Evolutionary conservation across 257 asterid genomes (phyloP), one percentile per base, ranked within the genome.

Genomic region (Jacaranda copaia): DNA sequence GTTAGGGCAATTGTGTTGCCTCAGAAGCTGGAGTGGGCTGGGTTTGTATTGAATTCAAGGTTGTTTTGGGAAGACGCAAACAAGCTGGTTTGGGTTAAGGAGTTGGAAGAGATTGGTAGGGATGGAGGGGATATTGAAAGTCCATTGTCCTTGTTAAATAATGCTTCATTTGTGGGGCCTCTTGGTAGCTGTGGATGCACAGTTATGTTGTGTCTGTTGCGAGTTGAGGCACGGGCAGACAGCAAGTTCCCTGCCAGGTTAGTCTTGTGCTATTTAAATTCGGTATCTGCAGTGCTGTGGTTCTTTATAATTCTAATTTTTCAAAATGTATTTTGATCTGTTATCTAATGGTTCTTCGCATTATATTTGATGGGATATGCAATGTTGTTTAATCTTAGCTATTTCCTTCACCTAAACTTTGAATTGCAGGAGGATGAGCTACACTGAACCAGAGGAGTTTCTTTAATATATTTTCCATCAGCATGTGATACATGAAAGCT

Each of bases 161-260:
- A 93, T 74, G 77, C 82, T 68, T 87, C 97, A 18, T 82, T 86
- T 13, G 96, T 93, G 70, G 97, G 93, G 82, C 99, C 99, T 79
- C 98, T 96, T 42, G 98, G 99, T 75, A 89, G 88, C 75, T 93
- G 98, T 53, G 99, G 99, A 40, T 93, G 90, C 46, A 96, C 87
- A 82, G 81, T 96, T 66, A 73, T 91, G 93, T 81, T 93, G 58
- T 96, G 98, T 98, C 92, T 97, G 99, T 89, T 96, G 71, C 98
- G 99, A 39, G 98, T 96, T 59, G 99, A 96, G 86, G 99, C 99
- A 11, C 86, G 97, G 74, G 89, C 97, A 13, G 98, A 96, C 80
- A 92, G 98, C 90, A 93, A 90, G 84, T 96, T 93, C 79, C 99
- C 98, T 79, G 84, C 97, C 52, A 86, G 99, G 99, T 96, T 83